These are phyloP conservation scores for Metarhizium humberi DNA, from an alignment of 2,329 filamentous ascomycete genomes.

Conservation along the genomic window DNA sequence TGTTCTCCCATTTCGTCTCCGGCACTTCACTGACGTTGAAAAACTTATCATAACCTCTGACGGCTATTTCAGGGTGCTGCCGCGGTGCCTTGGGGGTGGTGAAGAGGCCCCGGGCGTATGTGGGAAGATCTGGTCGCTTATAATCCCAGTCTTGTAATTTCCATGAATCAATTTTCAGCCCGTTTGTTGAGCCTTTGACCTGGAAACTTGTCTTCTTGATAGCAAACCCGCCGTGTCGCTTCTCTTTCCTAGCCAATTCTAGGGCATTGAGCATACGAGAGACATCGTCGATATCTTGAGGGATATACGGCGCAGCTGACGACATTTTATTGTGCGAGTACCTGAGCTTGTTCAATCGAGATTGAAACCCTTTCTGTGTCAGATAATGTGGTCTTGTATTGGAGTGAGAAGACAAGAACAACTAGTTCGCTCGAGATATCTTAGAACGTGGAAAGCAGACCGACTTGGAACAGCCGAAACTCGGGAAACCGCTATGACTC, in stretches of 20 bases:
- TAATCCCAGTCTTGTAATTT: constrained; percentile 93
- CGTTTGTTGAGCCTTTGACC: constrained; percentile 52
- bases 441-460: background rate
- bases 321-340: constrained; percentile 14
- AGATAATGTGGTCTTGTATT: background rate
- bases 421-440: background rate
- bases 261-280: constrained; percentile 55
- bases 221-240: constrained; percentile 52
- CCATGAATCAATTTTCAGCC: constrained; percentile 78
- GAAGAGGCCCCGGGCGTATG: constrained; percentile 88
- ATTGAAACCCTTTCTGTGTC: background rate
- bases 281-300: constrained; percentile 63
- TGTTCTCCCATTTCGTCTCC: constrained; percentile 74
- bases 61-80: constrained; percentile 65
- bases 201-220: constrained; percentile 74
- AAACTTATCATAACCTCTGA: constrained; percentile 96
- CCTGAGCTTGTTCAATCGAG: background rate
- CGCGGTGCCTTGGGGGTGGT: constrained; percentile 59
- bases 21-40: constrained; percentile 84
- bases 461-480: background rate
- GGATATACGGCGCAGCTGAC: constrained; percentile 44
- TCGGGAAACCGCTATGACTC: background rate
- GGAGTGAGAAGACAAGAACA: background rate
- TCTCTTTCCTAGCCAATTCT: constrained; percentile 44
- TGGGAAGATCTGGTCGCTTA: constrained; percentile 77